Evolutionary conservation across 805 yeast genomes (phyloP).

Genomic region (Wickerhamiella cacticola): DNA sequence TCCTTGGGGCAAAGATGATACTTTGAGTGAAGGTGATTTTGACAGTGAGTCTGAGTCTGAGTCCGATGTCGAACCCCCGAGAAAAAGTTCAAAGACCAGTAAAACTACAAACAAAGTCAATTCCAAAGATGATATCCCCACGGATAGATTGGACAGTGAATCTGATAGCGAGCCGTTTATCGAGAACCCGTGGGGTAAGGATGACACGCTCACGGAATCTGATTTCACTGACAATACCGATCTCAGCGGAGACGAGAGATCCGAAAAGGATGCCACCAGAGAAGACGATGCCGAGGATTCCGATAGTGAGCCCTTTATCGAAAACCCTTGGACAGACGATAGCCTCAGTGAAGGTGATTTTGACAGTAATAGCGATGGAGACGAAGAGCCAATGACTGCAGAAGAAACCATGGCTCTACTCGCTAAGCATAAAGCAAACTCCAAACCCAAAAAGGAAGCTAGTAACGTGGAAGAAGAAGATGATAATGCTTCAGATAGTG

Average conservation of each 20-base stretch:
- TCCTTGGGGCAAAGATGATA: constrained; percentile 16
- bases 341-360: constrained; percentile 20
- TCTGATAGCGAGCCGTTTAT: constrained; percentile 10
- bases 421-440: constrained; percentile 16
- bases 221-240: constrained; percentile 16
- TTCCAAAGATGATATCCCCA: no score
- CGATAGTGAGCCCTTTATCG: constrained; percentile 11
- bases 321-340: constrained; percentile 15
- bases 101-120: background rate
- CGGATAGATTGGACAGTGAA: no score
- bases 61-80: constrained; percentile 2
- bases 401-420: constrained; percentile 19
- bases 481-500: constrained; percentile 20
- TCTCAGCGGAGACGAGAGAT: constrained; percentile 9
- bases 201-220: constrained; percentile 16
- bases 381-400: constrained; percentile 16
- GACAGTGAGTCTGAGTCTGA: constrained; percentile 9
- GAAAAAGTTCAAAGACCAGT: no score
- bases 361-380: constrained; percentile 20
- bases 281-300: background rate
- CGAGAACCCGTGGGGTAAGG: constrained; percentile 14
- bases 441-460: background rate
- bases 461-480: constrained; percentile 10
- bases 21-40: constrained; percentile 20
- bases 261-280: constrained; percentile 5